phyloP scores from a whole-genome alignment of 2,329 filamentous ascomycete genomes.

The Talaromyces sp. region DNA sequence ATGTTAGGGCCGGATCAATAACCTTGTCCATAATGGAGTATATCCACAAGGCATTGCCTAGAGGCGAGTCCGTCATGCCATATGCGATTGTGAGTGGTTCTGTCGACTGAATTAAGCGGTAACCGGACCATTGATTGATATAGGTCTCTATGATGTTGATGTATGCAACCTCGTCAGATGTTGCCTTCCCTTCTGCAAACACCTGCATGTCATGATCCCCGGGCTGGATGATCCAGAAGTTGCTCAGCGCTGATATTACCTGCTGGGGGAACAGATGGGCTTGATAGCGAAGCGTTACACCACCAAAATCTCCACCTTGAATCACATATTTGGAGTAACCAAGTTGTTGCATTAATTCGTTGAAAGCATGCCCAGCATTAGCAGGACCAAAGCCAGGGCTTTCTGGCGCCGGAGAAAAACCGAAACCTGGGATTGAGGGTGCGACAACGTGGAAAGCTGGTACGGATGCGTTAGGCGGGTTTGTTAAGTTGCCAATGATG shows the following conservation, averaged over 20 bases:
- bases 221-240: neutral
- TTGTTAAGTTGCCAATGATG: conserved; percentile 27
- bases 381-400: conserved; percentile 14
- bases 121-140: conserved; percentile 3
- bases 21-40: conserved; percentile 3
- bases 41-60: conserved; percentile 6
- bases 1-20: neutral
- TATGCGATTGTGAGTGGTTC: conserved; percentile 8
- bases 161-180: conserved; percentile 1
- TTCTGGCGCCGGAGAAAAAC: conserved; percentile 24
- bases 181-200: conserved; percentile 3
- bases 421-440: conserved; percentile 28
- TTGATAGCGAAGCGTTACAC: conserved; percentile 1
- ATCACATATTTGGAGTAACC: conserved; percentile 26
- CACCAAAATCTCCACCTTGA: conserved; percentile 28
- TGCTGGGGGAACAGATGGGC: conserved; percentile 2
- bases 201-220: neutral
- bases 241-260: neutral
- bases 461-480: conserved; percentile 17
- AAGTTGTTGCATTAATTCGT: conserved; percentile 25
- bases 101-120: conserved; percentile 5
- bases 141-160: conserved; percentile 6
- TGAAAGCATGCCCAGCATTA: conserved; percentile 19
- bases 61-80: conserved; percentile 7
- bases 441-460: conserved; percentile 31